Percentiles rank a stretch among this genome's conserved stretches.
These are phyloP conservation scores for Xylaria sp. DNA, from an alignment of 2,329 filamentous ascomycete genomes.

Conservation along the genomic window DNA sequence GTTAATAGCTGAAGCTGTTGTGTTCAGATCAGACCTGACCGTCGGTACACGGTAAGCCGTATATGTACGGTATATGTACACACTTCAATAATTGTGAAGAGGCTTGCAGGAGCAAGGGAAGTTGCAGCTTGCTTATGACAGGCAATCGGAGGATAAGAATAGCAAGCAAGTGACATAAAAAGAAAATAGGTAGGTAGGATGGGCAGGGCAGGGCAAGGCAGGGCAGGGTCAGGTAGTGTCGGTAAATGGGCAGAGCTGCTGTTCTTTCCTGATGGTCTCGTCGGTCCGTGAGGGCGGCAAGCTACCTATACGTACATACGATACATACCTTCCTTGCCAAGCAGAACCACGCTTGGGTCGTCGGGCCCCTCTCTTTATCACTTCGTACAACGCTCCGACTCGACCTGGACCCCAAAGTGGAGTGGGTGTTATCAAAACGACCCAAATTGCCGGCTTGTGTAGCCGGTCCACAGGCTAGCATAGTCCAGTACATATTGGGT, in stretches of 20 bases:
- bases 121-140: slow-evolving; percentile 2
- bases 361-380: slow-evolving; percentile 20
- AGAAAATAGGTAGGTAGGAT: not conserved
- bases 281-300: slow-evolving; percentile 5
- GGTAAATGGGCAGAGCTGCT: not conserved
- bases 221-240: not conserved
- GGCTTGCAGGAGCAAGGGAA: slow-evolving; percentile 3
- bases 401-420: slow-evolving; percentile 17
- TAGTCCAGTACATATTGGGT: not conserved
- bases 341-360: slow-evolving; percentile 12
- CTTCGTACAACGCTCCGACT: slow-evolving; percentile 13
- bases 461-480: slow-evolving; percentile 12
- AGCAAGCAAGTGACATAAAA: not conserved
- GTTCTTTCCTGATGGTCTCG: slow-evolving; percentile 17
- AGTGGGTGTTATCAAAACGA: slow-evolving; percentile 19
- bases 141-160: not conserved
- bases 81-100: not conserved
- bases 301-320: not conserved
- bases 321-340: not conserved
- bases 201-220: too few species aligned
- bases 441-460: slow-evolving; percentile 12
- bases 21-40: not conserved
- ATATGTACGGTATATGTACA: not conserved
- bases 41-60: not conserved
- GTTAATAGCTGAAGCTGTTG: slow-evolving; percentile 3